Conservation (phyloP, 2,329 filamentous ascomycete species). For the Rutstroemia sp. region DNA sequence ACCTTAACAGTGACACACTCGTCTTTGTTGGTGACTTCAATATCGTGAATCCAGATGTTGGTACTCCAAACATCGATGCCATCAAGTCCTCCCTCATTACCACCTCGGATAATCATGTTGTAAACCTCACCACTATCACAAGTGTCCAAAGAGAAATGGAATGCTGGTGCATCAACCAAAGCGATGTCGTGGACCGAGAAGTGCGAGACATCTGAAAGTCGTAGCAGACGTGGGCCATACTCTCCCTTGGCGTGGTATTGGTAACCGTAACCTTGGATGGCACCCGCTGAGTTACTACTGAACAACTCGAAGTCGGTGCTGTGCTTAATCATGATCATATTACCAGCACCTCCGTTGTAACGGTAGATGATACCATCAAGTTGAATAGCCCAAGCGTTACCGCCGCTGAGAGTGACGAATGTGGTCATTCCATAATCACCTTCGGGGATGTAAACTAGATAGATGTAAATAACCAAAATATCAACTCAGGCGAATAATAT, state of each 20-base stretch:
- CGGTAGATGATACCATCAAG: constrained; percentile 46
- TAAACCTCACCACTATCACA: constrained; percentile 46
- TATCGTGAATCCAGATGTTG: constrained; percentile 51
- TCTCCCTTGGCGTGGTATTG: constrained; percentile 37
- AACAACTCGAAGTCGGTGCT: constrained; percentile 46
- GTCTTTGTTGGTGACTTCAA: constrained; percentile 55
- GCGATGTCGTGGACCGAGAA: constrained; percentile 23
- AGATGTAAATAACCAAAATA: not conserved
- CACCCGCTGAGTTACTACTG: constrained; percentile 42
- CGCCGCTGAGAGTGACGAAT: constrained; percentile 41
- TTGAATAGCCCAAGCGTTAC: constrained; percentile 42
- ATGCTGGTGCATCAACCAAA: constrained; percentile 20
- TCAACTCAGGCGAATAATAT: too few relatives aligned
- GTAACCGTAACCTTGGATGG: constrained; percentile 46
- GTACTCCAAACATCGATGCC: constrained; percentile 48
- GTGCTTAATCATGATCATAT: constrained; percentile 46
- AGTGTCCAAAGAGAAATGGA: constrained; percentile 42
- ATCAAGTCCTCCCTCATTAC: constrained; percentile 44
- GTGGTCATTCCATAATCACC: constrained; percentile 40
- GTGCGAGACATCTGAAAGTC: constrained; percentile 15
- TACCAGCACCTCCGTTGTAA: constrained; percentile 37
- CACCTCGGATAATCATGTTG: constrained; percentile 47
- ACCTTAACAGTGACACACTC: constrained; percentile 51
- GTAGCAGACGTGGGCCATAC: constrained; percentile 18
- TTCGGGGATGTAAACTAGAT: constrained; percentile 17